phyloP scores from a whole-genome alignment of 2,329 filamentous ascomycete species.

The Raffaelea ambrosiae region DNA sequence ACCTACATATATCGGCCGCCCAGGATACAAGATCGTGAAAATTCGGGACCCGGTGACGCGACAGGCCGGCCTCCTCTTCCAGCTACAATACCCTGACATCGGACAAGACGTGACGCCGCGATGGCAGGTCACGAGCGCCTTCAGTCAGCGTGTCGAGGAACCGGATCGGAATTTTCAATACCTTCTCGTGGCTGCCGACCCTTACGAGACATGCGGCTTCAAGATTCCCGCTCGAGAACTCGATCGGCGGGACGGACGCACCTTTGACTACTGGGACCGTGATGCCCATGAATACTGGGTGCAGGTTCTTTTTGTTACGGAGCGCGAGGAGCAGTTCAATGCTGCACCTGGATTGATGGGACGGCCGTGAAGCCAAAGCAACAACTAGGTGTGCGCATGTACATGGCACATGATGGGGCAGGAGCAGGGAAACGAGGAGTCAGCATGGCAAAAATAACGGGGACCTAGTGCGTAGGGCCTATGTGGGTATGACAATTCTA shows the following conservation, averaged over 20 bases:
- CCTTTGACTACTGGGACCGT: constrained; percentile 92
- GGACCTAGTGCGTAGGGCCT: too few relatives aligned
- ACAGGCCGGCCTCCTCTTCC: constrained; percentile 88
- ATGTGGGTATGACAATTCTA: too few relatives aligned
- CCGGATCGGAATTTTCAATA: constrained; percentile 94
- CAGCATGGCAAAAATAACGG: too few relatives aligned
- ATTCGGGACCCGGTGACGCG: constrained; percentile 79
- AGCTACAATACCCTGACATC: constrained; percentile 92
- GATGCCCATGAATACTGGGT: constrained; percentile 97
- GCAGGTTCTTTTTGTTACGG: constrained; percentile 96
- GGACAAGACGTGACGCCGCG: constrained; percentile 65
- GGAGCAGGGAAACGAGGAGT: too few relatives aligned
- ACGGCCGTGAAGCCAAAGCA: constrained; percentile 25
- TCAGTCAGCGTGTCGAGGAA: constrained; percentile 90
- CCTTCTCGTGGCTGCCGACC: constrained; percentile 87
- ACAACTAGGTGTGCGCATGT: too few relatives aligned
- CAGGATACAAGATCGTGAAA: constrained; percentile 98
- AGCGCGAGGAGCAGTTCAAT: constrained; percentile 83
- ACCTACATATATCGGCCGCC: constrained; percentile 89
- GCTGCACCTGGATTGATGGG: constrained; percentile 53
- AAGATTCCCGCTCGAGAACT: constrained; percentile 92
- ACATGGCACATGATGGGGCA: too few relatives aligned
- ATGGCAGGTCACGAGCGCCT: constrained; percentile 96
- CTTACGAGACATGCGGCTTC: constrained; percentile 95
- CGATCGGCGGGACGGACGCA: constrained; percentile 77